phyloP scores from a whole-genome alignment of 495 filamentous ascomycete species.

The Lophium mytilinum region DNA sequence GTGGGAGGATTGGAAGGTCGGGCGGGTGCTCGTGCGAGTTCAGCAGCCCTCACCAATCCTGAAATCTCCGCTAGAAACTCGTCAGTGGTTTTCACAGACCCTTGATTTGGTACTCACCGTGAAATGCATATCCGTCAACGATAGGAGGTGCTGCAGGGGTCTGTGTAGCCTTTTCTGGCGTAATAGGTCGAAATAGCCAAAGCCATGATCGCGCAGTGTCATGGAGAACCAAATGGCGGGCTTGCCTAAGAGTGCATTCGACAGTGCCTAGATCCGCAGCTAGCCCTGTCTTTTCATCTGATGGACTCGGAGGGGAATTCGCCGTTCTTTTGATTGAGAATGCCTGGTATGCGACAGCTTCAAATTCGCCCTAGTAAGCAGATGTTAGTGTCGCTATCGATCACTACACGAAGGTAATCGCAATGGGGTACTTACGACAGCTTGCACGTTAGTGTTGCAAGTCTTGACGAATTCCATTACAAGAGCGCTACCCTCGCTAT shows the following conservation, averaged over 20 bases:
- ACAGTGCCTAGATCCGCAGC: slow-evolving; percentile 14
- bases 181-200: slow-evolving; percentile 20
- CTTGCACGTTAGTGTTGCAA: slow-evolving; percentile 31
- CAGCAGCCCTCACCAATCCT: slow-evolving; percentile 22
- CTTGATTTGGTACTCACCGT: slow-evolving; percentile 1
- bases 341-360: slow-evolving; percentile 25
- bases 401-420: no score
- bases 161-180: slow-evolving; percentile 9
- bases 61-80: slow-evolving; percentile 4
- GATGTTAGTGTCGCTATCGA: no score
- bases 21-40: slow-evolving; percentile 15
- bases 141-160: slow-evolving; percentile 6
- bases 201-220: slow-evolving; percentile 16
- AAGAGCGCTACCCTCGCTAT: slow-evolving; percentile 18
- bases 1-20: not conserved
- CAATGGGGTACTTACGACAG: slow-evolving; percentile 14
- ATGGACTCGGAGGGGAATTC: not conserved
- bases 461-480: slow-evolving; percentile 34
- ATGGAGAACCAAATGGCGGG: slow-evolving; percentile 13
- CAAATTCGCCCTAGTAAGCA: slow-evolving; percentile 19
- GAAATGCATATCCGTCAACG: slow-evolving; percentile 12
- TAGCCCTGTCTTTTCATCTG: not conserved
- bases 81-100: no score
- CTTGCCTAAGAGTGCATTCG: slow-evolving; percentile 14
- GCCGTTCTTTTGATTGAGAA: slow-evolving; percentile 17